Percentiles rank a stretch among this genome's conserved stretches.
These are phyloP conservation scores for Mycothermus thermophilus DNA, from an alignment of 495 filamentous ascomycete genomes.

Conservation along the genomic window DNA sequence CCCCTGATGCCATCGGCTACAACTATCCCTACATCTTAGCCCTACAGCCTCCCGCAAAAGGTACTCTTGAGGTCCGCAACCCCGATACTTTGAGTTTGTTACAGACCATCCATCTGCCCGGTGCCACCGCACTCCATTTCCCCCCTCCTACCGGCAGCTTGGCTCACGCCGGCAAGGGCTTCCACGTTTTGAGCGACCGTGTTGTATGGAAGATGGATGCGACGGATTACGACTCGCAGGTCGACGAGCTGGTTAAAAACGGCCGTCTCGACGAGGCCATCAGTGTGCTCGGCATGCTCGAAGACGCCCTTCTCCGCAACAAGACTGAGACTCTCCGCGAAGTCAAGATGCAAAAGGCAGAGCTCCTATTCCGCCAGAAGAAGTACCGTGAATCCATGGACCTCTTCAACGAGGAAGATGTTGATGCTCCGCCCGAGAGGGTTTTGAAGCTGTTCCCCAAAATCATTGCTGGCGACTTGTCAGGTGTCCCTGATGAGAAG, in stretches of 20 bases:
- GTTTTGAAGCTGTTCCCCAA: conserved; percentile 77
- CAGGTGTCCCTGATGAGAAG: conserved; percentile 33
- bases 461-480: conserved; percentile 70
- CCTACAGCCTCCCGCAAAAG: conserved; percentile 70
- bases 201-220: conserved; percentile 92
- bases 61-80: conserved; percentile 79
- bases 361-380: conserved; percentile 62
- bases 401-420: conserved; percentile 64
- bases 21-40: conserved; percentile 91
- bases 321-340: conserved; percentile 69
- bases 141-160: conserved; percentile 85
- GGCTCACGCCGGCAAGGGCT: conserved; percentile 87
- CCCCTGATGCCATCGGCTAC: conserved; percentile 83
- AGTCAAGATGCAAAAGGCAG: conserved; percentile 81
- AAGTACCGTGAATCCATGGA: conserved; percentile 86
- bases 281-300: conserved; percentile 73
- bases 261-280: conserved; percentile 83
- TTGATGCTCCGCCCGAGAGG: conserved; percentile 75
- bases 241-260: conserved; percentile 66
- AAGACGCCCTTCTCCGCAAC: conserved; percentile 77
- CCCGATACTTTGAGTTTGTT: conserved; percentile 78
- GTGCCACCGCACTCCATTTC: conserved; percentile 75
- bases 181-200: conserved; percentile 77
- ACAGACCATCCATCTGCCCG: conserved; percentile 69
- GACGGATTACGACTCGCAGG: conserved; percentile 83